Conservation (phyloP, 2,329 filamentous ascomycete species). For the Phoma herbarum region DNA sequence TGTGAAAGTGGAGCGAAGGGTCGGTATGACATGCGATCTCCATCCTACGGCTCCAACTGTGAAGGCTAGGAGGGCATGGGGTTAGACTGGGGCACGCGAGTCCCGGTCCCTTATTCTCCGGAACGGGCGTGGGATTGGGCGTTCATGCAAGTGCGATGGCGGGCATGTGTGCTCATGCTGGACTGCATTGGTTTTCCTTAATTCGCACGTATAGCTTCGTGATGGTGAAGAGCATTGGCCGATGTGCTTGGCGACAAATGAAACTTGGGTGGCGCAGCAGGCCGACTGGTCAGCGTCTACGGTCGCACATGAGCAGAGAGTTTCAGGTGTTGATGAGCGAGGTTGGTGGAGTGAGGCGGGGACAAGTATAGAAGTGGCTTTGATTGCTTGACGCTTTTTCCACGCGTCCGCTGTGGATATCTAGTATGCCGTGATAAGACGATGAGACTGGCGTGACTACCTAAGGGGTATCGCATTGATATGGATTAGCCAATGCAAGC, state of each 20-base stretch:
- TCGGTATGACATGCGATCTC: constrained; percentile 14
- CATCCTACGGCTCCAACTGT: too few relatives aligned
- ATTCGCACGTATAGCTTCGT: not conserved
- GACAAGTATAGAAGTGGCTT: constrained; percentile 14
- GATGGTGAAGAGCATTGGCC: not conserved
- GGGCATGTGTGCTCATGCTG: not conserved
- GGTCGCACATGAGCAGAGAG: not conserved
- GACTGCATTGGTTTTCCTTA: not conserved
- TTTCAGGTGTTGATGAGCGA: constrained; percentile 7
- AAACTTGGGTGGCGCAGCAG: not conserved
- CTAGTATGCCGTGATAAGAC: constrained; percentile 19
- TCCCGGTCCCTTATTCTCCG: constrained; percentile 10
- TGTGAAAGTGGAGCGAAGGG: not conserved
- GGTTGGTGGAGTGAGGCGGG: not conserved
- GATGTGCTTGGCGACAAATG: not conserved
- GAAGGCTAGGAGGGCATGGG: not conserved
- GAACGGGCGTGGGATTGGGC: not conserved
- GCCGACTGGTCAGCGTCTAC: not conserved
- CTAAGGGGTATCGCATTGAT: constrained; percentile 34
- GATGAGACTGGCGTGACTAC: constrained; percentile 28
- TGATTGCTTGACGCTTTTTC: constrained; percentile 12
- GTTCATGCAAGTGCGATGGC: constrained; percentile 7
- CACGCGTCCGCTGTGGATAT: not conserved
- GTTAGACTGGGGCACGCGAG: not conserved
- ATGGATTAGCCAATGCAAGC: constrained; percentile 48